Evolutionary conservation across 306 rosid species (phyloP).

Genomic region (Castanopsis chinensis): DNA sequence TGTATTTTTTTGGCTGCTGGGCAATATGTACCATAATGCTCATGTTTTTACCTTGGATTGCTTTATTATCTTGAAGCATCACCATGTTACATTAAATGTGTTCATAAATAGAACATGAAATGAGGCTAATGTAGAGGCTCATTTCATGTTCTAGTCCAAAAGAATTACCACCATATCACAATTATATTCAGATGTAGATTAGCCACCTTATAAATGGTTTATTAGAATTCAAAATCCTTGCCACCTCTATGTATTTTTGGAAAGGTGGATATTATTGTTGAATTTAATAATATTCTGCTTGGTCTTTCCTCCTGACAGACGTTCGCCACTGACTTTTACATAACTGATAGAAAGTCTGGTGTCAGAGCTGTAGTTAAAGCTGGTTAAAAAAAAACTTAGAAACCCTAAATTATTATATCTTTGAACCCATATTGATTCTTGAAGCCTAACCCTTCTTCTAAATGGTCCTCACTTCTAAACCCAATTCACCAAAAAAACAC

Average conservation of each 20-base stretch:
- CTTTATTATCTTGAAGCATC: not conserved
- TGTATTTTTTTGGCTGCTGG: not conserved
- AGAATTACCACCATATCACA: not conserved
- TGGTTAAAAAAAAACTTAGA: constrained; percentile 20
- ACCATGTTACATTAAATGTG: not conserved
- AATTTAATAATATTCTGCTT: constrained; percentile 17
- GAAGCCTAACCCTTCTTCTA: too few species aligned
- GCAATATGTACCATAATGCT: not conserved
- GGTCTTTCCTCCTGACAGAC: constrained; percentile 44
- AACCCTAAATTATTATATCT: too few species aligned
- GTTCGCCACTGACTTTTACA: constrained; percentile 53
- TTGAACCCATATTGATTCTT: too few species aligned
- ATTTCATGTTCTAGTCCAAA: not conserved
- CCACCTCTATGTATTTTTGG: not conserved
- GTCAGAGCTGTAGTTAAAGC: constrained; percentile 51
- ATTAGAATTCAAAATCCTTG: not conserved
- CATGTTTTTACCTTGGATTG: not conserved
- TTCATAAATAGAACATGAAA: not conserved
- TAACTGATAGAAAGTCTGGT: constrained; percentile 56
- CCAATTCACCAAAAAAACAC: too few species aligned
- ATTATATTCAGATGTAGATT: not conserved
- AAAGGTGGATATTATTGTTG: not conserved
- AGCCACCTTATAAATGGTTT: not conserved
- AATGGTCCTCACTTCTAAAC: too few species aligned
- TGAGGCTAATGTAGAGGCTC: not conserved